Percentiles rank a stretch among this genome's conserved stretches.
Conservation (phyloP, 2,329 filamentous ascomycete species). For the Metarhizium sp. region DNA sequence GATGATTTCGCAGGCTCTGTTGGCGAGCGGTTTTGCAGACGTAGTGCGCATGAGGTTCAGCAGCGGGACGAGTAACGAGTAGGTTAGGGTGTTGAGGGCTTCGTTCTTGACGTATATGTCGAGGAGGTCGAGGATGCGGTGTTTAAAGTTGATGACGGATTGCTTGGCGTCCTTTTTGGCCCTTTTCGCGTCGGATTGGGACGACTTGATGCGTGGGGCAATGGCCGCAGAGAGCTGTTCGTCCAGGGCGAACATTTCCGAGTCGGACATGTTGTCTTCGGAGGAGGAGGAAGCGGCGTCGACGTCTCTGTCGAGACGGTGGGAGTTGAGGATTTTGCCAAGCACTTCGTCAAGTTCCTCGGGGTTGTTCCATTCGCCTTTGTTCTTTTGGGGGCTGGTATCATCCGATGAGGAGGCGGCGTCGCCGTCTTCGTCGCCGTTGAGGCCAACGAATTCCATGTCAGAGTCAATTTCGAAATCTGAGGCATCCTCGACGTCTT, state of each 20-base stretch:
- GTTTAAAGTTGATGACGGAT: constrained; percentile 89
- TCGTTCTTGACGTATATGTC: constrained; percentile 78
- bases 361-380: constrained; percentile 30
- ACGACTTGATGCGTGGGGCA: constrained; percentile 57
- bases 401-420: constrained; percentile 16
- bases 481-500: constrained; percentile 26
- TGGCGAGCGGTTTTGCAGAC: constrained; percentile 62
- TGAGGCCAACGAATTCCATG: constrained; percentile 37
- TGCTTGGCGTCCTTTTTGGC: constrained; percentile 82
- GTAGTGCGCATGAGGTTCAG: constrained; percentile 71
- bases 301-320: constrained; percentile 49
- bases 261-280: constrained; percentile 85
- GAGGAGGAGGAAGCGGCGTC: constrained; percentile 47
- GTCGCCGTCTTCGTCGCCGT: constrained; percentile 30
- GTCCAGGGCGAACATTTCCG: constrained; percentile 88
- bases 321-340: constrained; percentile 67
- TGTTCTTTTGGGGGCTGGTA: constrained; percentile 29
- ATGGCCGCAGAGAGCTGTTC: constrained; percentile 78
- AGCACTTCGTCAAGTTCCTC: constrained; percentile 62
- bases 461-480: constrained; percentile 31
- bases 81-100: constrained; percentile 54
- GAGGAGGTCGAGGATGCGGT: constrained; percentile 80
- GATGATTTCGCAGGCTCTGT: constrained; percentile 64
- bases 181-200: constrained; percentile 59
- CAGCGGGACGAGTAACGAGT: constrained; percentile 65